A percentile compares a stretch with the other conserved stretches of the same genome.
Conservation (phyloP, 805 yeast species). For the Yamadazyma paraphyllophila region DNA sequence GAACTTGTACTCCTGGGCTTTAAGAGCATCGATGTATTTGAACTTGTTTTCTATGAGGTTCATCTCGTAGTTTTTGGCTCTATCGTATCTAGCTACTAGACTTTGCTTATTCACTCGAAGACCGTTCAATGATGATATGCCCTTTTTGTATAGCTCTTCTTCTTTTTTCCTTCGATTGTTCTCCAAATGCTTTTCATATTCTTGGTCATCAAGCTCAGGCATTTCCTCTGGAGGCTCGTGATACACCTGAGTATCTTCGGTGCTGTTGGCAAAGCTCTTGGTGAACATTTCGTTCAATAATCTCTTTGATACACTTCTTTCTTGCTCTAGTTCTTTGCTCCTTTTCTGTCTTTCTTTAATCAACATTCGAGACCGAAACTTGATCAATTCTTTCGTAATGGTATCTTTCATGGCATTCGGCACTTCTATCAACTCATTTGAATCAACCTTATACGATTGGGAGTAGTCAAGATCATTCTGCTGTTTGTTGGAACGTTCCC, state of each 20-base stretch:
- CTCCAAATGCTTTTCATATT: conserved; percentile 22
- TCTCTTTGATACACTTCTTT: conserved; percentile 47
- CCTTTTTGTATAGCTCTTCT: conserved; percentile 20
- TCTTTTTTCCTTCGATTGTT: conserved; percentile 22
- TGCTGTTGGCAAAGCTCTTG: not conserved
- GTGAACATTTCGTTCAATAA: conserved; percentile 32
- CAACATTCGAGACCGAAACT: conserved; percentile 55
- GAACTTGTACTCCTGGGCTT: conserved; percentile 11
- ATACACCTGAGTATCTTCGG: not conserved
- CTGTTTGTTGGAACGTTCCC: not conserved
- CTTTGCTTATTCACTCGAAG: conserved; percentile 17
- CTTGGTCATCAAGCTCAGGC: conserved; percentile 28
- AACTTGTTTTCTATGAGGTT: conserved; percentile 36
- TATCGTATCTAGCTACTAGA: conserved; percentile 21
- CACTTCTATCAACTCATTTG: conserved; percentile 55
- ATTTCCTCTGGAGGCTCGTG: conserved; percentile 4
- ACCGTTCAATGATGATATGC: conserved; percentile 16
- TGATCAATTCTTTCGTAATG: conserved; percentile 52
- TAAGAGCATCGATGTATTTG: conserved; percentile 30
- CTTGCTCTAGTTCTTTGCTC: conserved; percentile 46
- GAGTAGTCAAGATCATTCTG: conserved; percentile 24
- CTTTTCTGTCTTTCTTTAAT: conserved; percentile 52
- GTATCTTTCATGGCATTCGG: conserved; percentile 52
- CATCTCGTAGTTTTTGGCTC: conserved; percentile 33
- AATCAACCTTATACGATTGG: conserved; percentile 50